Base-by-base conservation (phyloP, 345 rosid genomes). In the Eucalyptus rudis region DNA sequence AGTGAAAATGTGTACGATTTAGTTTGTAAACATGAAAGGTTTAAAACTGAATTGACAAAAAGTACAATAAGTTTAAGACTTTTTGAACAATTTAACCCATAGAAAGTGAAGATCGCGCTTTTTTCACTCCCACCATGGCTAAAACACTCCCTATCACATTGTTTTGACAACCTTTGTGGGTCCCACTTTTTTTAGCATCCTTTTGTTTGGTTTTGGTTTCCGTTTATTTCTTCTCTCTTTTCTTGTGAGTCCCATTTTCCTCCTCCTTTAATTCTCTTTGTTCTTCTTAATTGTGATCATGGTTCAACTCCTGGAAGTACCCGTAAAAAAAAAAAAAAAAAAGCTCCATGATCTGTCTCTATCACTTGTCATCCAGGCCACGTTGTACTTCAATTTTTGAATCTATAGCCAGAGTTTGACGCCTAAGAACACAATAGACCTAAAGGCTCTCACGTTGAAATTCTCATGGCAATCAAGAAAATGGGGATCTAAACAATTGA, bases 401-500 rank as follows among this genome's bases (percentile, higher is more conserved):
- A 40, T 99, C 97, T 50, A 92, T 94, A 44, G 95, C 95, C 1
- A 97, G 99, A 86, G 93, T 88, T 88, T 93, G 98, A 87, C 96
- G 96, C 81, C 58, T 52, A 52, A 52, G 58, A 52, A 8, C 58
- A 7, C 58, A 52, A 20, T 20, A 52, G 25, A 52, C 94, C 96
- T 89, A 96, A 52, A 52, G 58, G 90, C 89, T 88, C 91, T 95
- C 89, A 94, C 88, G 90, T 95, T 96, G 87, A 97, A 97, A 25
- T 52, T 52, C 95, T 89, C 91, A 97, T 91, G 3, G 95, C 90
- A 43, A 94, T 92, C 91, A 52, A 92, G 87, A 86, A 96, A 95
- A 88, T 91, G 90, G 1, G 98, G 99, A 89, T 97, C 96, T 4
- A 97, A 97, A 88, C 99, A 97, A 91, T 96, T 97, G 84, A 96